Base-by-base conservation (phyloP, 805 yeast genomes). In the Monosporozyma unispora region DNA sequence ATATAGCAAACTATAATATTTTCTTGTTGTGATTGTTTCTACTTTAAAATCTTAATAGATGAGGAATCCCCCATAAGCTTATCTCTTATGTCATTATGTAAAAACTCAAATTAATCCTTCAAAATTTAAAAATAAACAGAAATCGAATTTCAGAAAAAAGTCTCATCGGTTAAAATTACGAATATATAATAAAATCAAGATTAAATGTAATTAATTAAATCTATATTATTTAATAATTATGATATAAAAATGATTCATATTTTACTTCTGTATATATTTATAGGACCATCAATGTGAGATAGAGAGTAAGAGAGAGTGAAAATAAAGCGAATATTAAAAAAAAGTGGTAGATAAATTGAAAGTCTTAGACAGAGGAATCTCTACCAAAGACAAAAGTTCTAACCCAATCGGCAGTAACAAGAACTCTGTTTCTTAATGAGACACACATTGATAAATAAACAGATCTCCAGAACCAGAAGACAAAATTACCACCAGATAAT, bases 381-480 rank as follows among this genome's bases (percentile, higher is more conserved):
- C 98, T 86, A 53, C 98, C 98, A 62, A 91, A 87, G 66, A 88
- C 72, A 56, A 81, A 77, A 54, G 87, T 84, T 76, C 89, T 90
- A 54, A 81, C 63, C 98, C 98, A 90, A 68, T 91, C 98, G 55
- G 87, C 69, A 56, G 81, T 77, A 48, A 90, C 95, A 64, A 89
- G 78, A 53, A 88, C 72, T 76, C 87, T 91, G 75, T 87, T 90
- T 74, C 89, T 83, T 60, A 87, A 79, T 53, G 95, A 82, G 67
- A 91, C 79, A 69, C 91, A 82, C 97, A 91, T 90, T 66, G 87
- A 80, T 56, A 91, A 80, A 70, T 91, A 91, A 28, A 96, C 96
- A 28, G 87, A 79, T 72, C 95, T 84, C 98, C 98, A 90, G 78
- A 90, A 86, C 67, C 87, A 74, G 76, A 84, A 89, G 37, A 97